Evolutionary conservation across 2,329 filamentous ascomycete genomes (phyloP).

Genomic region (Alternaria burnsii): DNA sequence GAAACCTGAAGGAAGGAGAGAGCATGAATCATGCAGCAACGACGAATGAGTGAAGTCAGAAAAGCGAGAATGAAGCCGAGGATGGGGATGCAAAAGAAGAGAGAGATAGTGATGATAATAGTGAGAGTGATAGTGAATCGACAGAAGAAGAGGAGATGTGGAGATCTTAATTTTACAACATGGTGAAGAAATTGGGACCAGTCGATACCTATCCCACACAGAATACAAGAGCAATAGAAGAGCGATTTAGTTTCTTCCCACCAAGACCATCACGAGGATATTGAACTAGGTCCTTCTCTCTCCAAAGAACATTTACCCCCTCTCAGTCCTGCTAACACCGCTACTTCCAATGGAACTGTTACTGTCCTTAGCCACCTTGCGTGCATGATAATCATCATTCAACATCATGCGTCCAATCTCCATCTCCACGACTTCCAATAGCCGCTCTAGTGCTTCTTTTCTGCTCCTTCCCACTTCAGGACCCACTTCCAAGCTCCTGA

Average conservation of each 20-base stretch:
- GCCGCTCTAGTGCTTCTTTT: conserved; percentile 20
- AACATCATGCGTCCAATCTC: conserved; percentile 19
- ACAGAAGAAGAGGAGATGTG: too few species aligned
- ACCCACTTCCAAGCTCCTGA: conserved; percentile 24
- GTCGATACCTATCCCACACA: neutral
- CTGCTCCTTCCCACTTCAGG: conserved; percentile 24
- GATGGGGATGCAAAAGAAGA: too few species aligned
- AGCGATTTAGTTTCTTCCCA: too few species aligned
- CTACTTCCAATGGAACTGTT: neutral
- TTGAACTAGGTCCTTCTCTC: neutral
- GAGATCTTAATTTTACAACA: too few species aligned
- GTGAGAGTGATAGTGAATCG: too few species aligned
- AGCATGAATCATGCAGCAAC: too few species aligned
- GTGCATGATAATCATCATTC: conserved; percentile 3
- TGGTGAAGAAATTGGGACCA: too few species aligned
- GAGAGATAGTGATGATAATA: too few species aligned
- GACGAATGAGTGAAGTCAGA: too few species aligned
- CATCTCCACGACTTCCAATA: conserved; percentile 23
- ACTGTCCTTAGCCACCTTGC: conserved; percentile 3
- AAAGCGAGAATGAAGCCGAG: too few species aligned
- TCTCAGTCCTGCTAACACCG: conserved; percentile 1
- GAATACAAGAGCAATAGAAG: neutral
- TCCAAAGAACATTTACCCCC: neutral
- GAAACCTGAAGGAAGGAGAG: too few species aligned
- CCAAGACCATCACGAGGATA: neutral